Base-by-base conservation (phyloP, 2,329 filamentous ascomycete genomes). In the Trichoderma polysporum region DNA sequence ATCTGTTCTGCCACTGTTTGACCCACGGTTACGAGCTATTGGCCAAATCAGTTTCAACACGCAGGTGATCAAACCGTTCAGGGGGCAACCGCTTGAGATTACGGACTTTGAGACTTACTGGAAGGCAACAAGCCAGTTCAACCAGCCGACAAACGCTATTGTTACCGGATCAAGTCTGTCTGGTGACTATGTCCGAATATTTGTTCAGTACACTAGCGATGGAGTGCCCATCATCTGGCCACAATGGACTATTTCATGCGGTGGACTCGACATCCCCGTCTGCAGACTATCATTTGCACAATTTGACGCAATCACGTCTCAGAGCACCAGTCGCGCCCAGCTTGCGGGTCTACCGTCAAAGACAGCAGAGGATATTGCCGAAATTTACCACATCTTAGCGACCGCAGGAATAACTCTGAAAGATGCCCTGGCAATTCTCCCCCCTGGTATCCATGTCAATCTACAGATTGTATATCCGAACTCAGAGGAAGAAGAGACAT, bases 101-200 rank as follows among this genome's bases (percentile, higher is more conserved):
- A 97, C 95, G 1, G 94, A 98, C 75, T 99, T 98, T 73, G 95
- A 97, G 70, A 98, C 95, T 0, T 99, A 99, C 79, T 99, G 95
- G 95, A 99, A 98, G 79, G 94, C 94, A 0, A 99, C 95, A 1
- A 97, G 93, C 74, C 93, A 97, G 72, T 86, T 95, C 56, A 93
- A 97, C 76, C 89, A 92, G 59, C 79, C 79, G 0, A 91, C 93
- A 54, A 95, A 87, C 74, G 92, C 93, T 27, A 88, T 98, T 27
- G 92, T 99, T 19, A 98, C 94, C 0, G 95, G 94, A 0, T 98
- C 94, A 10, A 98, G 94, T 79, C 79, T 99, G 65, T 96, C 93
- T 2, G 95, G 95, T n/a, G 92, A 98, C 74, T 98, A 98, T 77
- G 89, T 97, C 27, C 88, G 94, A 66, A 81, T 99, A 8, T 97